Evolutionary conservation across 2,329 filamentous ascomycete genomes (phyloP).

Genomic region (Cladosporium sp.): DNA sequence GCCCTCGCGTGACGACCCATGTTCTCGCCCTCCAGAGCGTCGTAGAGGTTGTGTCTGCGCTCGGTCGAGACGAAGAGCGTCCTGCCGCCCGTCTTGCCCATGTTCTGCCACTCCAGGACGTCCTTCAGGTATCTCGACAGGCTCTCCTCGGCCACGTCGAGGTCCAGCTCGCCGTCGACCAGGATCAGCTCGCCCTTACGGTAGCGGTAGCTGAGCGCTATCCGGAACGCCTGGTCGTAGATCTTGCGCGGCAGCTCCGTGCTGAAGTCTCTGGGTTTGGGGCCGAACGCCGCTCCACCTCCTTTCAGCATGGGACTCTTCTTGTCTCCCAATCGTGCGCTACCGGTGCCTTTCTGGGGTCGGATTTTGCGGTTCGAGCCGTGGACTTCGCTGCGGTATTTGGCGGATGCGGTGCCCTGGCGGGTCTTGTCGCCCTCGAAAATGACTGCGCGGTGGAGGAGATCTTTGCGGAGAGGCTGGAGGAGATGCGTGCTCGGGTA

Average conservation of each 20-base stretch:
- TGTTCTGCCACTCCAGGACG: conserved; percentile 65
- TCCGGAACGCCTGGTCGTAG: conserved; percentile 94
- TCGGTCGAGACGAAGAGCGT: conserved; percentile 69
- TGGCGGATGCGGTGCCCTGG: conserved; percentile 77
- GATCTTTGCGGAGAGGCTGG: conserved; percentile 81
- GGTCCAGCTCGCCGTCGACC: conserved; percentile 70
- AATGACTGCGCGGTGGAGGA: conserved; percentile 85
- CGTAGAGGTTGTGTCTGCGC: conserved; percentile 58
- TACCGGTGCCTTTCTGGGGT: conserved; percentile 81
- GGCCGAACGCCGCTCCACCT: conserved; percentile 86
- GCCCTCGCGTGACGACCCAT: conserved; percentile 63
- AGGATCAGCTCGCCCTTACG: conserved; percentile 80
- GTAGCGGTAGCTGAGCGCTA: conserved; percentile 87
- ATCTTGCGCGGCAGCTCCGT: conserved; percentile 80
- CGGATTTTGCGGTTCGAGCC: conserved; percentile 78
- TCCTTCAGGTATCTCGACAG: conserved; percentile 57
- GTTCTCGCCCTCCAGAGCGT: conserved; percentile 57
- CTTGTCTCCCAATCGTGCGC: conserved; percentile 71
- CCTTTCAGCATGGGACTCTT: conserved; percentile 79
- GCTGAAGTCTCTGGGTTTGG: conserved; percentile 83
- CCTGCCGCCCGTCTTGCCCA: conserved; percentile 62
- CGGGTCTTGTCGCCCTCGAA: conserved; percentile 88
- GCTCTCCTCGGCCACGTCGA: conserved; percentile 42
- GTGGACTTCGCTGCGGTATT: conserved; percentile 76
- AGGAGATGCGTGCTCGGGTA: conserved; percentile 80